These are phyloP conservation scores for Thraustochytrium sp. DNA, from an alignment of 352 stramenopile genomes.

Conservation along the genomic window DNA sequence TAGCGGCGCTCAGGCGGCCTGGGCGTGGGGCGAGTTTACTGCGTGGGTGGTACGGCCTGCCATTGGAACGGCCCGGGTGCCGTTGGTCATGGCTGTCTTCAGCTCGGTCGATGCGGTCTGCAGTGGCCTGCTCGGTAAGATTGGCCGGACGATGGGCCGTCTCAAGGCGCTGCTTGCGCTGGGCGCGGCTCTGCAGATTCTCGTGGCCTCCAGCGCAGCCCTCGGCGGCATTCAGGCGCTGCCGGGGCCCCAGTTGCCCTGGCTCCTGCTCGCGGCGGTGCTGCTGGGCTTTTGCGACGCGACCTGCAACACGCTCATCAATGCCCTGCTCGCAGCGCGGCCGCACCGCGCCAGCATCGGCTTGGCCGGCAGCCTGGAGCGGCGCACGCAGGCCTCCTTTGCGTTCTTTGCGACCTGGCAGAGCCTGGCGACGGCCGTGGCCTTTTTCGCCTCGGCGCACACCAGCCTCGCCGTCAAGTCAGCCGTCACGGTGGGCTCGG, in stretches of 20 bases:
- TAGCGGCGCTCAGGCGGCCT: background rate
- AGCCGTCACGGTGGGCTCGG: background rate
- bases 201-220: background rate
- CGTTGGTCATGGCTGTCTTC: background rate
- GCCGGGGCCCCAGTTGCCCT: too few species aligned
- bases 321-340: background rate
- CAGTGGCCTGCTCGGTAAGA: background rate
- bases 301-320: constrained; percentile 16
- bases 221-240: background rate
- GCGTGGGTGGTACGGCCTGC: background rate
- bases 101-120: background rate
- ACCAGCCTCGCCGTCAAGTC: background rate
- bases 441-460: background rate
- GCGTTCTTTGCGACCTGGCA: constrained; percentile 24
- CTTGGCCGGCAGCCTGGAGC: too few species aligned
- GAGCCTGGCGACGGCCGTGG: constrained; percentile 4
- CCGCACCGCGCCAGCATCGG: background rate
- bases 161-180: background rate
- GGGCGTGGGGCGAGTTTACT: background rate
- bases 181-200: background rate
- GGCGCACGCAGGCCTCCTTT: background rate
- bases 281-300: constrained; percentile 23
- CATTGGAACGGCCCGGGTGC: background rate
- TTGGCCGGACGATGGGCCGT: background rate
- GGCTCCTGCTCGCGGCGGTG: background rate